Evolutionary conservation across 768 basidiomycete species (phyloP), one percentile per base, ranked within the genome.

Genomic region (Rubroboletus pulcherrimus): DNA sequence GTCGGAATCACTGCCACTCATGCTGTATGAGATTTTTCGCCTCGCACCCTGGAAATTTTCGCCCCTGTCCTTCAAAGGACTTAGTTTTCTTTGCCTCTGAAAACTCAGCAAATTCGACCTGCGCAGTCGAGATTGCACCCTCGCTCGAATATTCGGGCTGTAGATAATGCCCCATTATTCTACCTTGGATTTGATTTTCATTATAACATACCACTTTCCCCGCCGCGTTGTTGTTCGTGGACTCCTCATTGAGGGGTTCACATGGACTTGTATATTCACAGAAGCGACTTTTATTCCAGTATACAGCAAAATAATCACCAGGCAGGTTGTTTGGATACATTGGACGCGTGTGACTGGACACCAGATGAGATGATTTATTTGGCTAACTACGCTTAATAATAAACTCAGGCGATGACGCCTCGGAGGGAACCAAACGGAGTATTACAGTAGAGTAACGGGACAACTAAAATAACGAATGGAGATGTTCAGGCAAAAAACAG

Each of bases 1-100:
- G 57, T 54, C n/a, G 70, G 53, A 24, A 53, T 53, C 14, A 40
- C 53, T 11, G 0, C 50, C 15, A 49, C 39, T 10, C 49, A 39
- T 15, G 49, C 10, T 4, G 15, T 15, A 48, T 59, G n/a, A 38
- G 24, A 26, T 26, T 38, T 33, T 43, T 30, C 14, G 5, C 21
- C 6, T 40, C 7, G 6, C 41, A 6, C 5, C 17, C 11, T 24
- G 34, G 30, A 41, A n/a, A 19, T 12, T 15, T 21, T 38, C 26
- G 5, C 19, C 31, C 5, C 11, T 24, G 17, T n/a, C 14, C 19
- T 35, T 45, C 10, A n/a, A 37, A 19, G 12, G 24, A 17, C 26
- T 17, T 31, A 17, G n/a, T 29, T 31, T 43, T 33, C 35, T 17
- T 29, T 3, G 21, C 4, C 33, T 11, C 31, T 40, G 39, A 6